These are phyloP conservation scores for Trametes versicolor DNA, from an alignment of 1,284 basidiomycete species.

Conservation along the genomic window DNA sequence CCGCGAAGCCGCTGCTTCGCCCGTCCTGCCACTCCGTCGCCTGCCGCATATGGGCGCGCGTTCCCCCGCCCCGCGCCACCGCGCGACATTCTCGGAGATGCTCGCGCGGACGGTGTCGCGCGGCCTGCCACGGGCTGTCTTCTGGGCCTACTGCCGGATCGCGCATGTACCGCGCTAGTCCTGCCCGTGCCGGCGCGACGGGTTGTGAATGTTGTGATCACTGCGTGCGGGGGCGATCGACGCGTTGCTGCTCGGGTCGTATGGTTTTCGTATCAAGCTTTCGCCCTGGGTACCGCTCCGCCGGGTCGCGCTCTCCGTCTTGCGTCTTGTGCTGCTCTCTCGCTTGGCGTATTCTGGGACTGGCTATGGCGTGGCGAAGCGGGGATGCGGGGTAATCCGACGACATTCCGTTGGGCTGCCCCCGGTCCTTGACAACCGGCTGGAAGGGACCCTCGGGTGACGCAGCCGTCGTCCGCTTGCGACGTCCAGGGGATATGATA, in stretches of 20 bases:
- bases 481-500: background rate
- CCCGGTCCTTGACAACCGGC: slow-evolving; percentile 15
- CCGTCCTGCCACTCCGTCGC: slow-evolving; percentile 3
- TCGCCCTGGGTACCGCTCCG: slow-evolving; percentile 14
- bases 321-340: background rate
- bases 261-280: slow-evolving; percentile 18
- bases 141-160: background rate
- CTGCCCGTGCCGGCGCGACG: background rate
- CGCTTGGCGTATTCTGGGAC: background rate
- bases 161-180: slow-evolving; percentile 14
- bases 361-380: background rate
- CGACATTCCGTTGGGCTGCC: slow-evolving; percentile 4
- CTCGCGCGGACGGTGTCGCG: background rate
- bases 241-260: background rate
- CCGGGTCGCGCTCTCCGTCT: slow-evolving; percentile 18
- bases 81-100: slow-evolving; percentile 23
- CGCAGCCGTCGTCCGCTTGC: slow-evolving; percentile 7
- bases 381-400: slow-evolving; percentile 4
- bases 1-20: slow-evolving; percentile 13
- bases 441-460: slow-evolving; percentile 12
- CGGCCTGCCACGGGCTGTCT: background rate
- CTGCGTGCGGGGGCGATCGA: slow-evolving; percentile 15
- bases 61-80: slow-evolving; percentile 25
- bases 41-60: slow-evolving; percentile 20
- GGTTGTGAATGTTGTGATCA: background rate